Conservation (phyloP, 306 rosid genomes). For the Quillaja saponaria region DNA sequence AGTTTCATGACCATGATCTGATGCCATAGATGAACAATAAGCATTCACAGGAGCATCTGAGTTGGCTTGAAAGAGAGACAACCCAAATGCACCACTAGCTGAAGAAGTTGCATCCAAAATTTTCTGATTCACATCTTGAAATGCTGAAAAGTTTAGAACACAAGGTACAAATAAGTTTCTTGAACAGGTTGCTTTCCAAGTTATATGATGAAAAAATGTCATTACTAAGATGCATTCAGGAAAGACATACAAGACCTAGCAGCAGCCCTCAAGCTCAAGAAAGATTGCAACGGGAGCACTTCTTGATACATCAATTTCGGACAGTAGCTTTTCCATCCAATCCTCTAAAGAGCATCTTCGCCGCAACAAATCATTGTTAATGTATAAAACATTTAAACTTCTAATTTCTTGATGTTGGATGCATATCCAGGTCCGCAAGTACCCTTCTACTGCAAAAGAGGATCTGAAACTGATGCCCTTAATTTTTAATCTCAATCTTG, state of each 20-base stretch:
- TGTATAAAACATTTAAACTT: background rate
- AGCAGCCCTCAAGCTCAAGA: slow-evolving; percentile 98
- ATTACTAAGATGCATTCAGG: slow-evolving; percentile 28
- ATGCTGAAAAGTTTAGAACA: slow-evolving; percentile 57
- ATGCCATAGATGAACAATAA: slow-evolving; percentile 47
- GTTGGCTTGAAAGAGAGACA: slow-evolving; percentile 39
- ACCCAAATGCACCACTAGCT: slow-evolving; percentile 35
- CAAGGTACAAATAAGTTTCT: background rate
- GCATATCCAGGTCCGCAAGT: background rate
- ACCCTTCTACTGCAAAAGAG: background rate
- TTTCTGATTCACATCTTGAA: slow-evolving; percentile 47
- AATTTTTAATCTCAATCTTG: background rate
- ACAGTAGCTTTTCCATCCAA: slow-evolving; percentile 80
- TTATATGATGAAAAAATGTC: slow-evolving; percentile 9
- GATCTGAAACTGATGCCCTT: background rate
- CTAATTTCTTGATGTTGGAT: no score
- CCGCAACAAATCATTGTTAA: slow-evolving; percentile 57
- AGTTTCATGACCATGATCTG: slow-evolving; percentile 56
- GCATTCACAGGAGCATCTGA: slow-evolving; percentile 47
- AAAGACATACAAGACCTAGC: slow-evolving; percentile 78
- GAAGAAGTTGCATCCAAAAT: slow-evolving; percentile 50
- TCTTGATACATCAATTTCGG: slow-evolving; percentile 83
- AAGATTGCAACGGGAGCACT: slow-evolving; percentile 75
- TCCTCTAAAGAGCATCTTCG: slow-evolving; percentile 73
- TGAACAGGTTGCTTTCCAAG: background rate